Evolutionary conservation across 2,329 filamentous ascomycete species (phyloP).

Genomic region (Pseudogymnoascus sp.): DNA sequence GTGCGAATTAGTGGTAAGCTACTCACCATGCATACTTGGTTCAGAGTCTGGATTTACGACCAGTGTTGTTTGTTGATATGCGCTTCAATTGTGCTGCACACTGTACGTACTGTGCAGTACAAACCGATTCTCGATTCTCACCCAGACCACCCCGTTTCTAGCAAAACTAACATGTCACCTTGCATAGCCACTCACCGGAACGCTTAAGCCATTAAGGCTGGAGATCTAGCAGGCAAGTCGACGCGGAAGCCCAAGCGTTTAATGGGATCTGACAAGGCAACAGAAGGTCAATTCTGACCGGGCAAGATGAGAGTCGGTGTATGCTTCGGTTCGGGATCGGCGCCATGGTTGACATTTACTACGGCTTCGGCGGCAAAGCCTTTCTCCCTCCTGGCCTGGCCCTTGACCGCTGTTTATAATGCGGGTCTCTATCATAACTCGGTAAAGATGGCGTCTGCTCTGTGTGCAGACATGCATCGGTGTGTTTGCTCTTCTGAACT

Average conservation of each 20-base stretch:
- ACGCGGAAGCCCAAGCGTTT: neutral
- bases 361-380: neutral
- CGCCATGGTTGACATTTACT: neutral
- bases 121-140: too few relatives aligned
- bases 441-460: neutral
- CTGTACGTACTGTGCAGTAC: neutral
- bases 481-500: neutral
- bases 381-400: neutral
- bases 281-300: neutral
- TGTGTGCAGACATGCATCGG: neutral
- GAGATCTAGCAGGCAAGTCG: neutral
- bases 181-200: neutral
- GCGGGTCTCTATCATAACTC: neutral
- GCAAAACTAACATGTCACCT: slow-evolving; percentile 7
- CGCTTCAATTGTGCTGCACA: neutral
- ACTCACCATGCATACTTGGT: neutral
- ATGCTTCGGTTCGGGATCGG: slow-evolving; percentile 1
- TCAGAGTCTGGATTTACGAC: neutral
- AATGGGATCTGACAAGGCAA: neutral
- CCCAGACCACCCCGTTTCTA: neutral
- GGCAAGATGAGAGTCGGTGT: neutral
- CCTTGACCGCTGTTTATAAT: neutral
- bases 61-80: neutral
- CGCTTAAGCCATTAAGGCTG: neutral
- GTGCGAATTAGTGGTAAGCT: neutral